Evolutionary conservation across 176 grass and related monocot genomes (phyloP), one percentile per base, ranked within the genome.

Genomic region (Ananas comosus): DNA sequence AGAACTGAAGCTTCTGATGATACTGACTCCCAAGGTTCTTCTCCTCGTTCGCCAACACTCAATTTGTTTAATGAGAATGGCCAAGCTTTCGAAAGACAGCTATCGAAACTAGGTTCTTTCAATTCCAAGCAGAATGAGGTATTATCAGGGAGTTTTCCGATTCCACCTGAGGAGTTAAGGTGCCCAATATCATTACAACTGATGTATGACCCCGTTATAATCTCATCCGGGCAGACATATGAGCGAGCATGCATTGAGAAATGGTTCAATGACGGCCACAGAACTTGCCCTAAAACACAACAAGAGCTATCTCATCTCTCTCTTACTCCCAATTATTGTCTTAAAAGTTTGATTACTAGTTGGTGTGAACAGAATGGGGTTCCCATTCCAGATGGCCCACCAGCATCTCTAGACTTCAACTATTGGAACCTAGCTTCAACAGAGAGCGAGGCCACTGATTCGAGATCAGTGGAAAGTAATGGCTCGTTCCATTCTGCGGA

Each of bases 131-230:
- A 83, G 14, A 85, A 78, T 51, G 87, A 67, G 49, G 78, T 78
- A 53, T 68, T 88, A 64, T 96, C 88, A 75, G 81, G 86, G 65
- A 96, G 85, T 67, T 82, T 87, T 79, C 83, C 86, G 49, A 63
- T 83, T 51, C 88, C 88, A 64, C 88, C 88, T 23, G 92, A 91
- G 74, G 92, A 96, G 24, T 50, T 96, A 25, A 80, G 88, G 58
- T 96, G 92, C 64, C 92, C 92, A 10, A 96, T 96, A 68, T 96
- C 92, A 12, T 65, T 89, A 78, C 92, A 91, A 33, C 79, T 96
- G 57, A 96, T 96, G 86, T 89, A 84, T 68, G 92, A 96, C 17
- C 92, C 88, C 10, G 88, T 91, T 50, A 56, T 96, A 13, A 82
- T 96, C 13, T 76, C 86, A 51, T 91, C 92, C 53, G 92, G 92